Base-by-base conservation (phyloP, 345 rosid genomes). In the Hevea brasiliensis region DNA sequence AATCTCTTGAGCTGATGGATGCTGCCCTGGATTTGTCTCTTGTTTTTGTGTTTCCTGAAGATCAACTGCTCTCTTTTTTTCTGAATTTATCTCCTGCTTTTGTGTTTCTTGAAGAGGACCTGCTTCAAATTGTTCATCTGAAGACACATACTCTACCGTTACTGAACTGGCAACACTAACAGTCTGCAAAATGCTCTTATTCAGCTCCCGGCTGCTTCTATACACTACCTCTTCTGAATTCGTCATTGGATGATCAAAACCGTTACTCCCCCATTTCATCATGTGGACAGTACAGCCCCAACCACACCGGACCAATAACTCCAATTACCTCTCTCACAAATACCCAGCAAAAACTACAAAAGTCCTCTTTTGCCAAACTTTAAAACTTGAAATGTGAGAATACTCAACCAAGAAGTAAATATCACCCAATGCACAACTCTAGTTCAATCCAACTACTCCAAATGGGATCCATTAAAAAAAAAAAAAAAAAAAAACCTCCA, bases 191-290 rank as follows among this genome's bases (percentile, higher is more conserved):
- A 27, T 21, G 35, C 61, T 51, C 72, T 61, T 76, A 10, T 62
- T n/a, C 23, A 55, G 75, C 62, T 76, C 87, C 61, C 72, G 75
- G 40, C 76, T 73, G 70, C 74, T 63, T 14, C 71, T 54, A 61
- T 74, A 66, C 54, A 57, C 74, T 70, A 72, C 85, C 77, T 71
- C 84, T 24, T 69, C 82, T 8, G 77, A 45, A 50, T 74, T 68
- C 72, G 78, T 82, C 17, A 83, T 72, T 5, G 93, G 87, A 76
- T 85, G 89, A 67, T 74, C 79, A 75, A 77, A 41, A 27, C 83
- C 89, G 73, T 82, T 83, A 48, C 81, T 83, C 76, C 84, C n/a
- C 91, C 97, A 89, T 91, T 71, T 61, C 72, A 51, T 76, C 77
- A 63, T 72, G 64, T 48, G 14, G 54, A 37, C 55, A n/a, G n/a